Base-by-base conservation (phyloP, 2,329 filamentous ascomycete species). In the Taxawa tesnikishii region DNA sequence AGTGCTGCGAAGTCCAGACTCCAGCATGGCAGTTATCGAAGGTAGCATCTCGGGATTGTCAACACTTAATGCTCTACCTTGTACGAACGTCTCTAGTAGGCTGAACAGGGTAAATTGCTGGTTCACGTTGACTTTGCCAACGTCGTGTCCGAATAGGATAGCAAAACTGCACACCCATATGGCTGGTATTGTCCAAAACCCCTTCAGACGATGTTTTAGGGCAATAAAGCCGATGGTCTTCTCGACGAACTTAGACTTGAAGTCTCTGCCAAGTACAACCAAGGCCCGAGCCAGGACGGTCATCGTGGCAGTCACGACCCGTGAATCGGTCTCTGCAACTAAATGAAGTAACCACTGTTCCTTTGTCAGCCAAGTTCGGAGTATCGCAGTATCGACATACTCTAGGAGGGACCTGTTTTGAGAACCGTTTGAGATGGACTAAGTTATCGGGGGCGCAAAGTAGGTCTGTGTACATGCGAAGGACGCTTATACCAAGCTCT, bases 371-470 rank as follows among this genome's bases (percentile, higher is more conserved):
- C n/a, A n/a, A n/a, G n/a, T n/a, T n/a, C n/a, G n/a, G n/a, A n/a
- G n/a, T n/a, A n/a, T n/a, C n/a, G n/a, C n/a, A n/a, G n/a, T n/a
- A n/a, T n/a, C n/a, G 3, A 23, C 19, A 8, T 23, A 23, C 19
- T 69, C 94, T 94, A 45, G 93, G 94, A 14, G 88, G 94, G 6
- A 98, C 88, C 2, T 88, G 92, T 49, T 80, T 82, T 4, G 85
- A 83, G 62, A 98, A 96, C 46, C 85, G 90, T 49, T 78, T 75
- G 34, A 94, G 80, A 39, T 79, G 75, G 10, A 63, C 63, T 7
- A 69, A 59, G 41, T 78, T 83, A 14, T 69, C 69, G 45, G 74
- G 73, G 39, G 83, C 75, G 47, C 85, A 94, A 7, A 94, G 63
- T 8, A 94, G 65, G 15, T 76, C 69, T 6, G 79, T 71, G 48